Evolutionary conservation across 129 eudicot species (phyloP), one percentile per base, ranked within the genome.

Genomic region (Kitagawia praeruptora): DNA sequence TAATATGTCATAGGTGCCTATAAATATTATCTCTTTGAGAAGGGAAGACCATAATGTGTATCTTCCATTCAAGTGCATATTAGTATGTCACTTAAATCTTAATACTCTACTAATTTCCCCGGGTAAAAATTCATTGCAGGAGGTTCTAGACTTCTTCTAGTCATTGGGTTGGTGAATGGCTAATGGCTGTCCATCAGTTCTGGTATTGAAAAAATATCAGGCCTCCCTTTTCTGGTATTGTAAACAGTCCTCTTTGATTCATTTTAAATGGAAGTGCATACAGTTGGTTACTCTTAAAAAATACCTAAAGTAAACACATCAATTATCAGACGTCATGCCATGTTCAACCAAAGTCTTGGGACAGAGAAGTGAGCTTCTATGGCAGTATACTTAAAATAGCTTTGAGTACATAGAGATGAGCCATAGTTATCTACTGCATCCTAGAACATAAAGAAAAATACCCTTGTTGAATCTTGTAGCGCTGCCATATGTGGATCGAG

Each of bases 391-490:
- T 51, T 19, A 6, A 18, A 3, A 4, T 4, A 51, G 58, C 15
- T 51, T 51, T 16, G 21, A 66, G 71, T 28, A 8, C 0, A 0
- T 23, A n/a, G 13, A 31, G 18, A 19, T 11, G 40, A 66, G 21
- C 38, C 71, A 28, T 5, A 12, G n/a, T 51, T 23, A 66, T 66
- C 2, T 14, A 66, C 40, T 66, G 40, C 71, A 66, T 66, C 71
- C 31, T 28, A 6, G 28, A 56, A 74, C 58, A 74, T 47, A 25
- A 75, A 79, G 75, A 80, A n/a, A 56, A 39, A 64, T 95, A 95
- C 99, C 96, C 99, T 81, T 25, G 99, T 95, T 56, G 96, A 90
- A 90, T 89, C 97, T 79, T 92, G 96, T 76, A 95, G 89, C 79
- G 89, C 97, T 47, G 91, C 87, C 81, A 87, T 81, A 82, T 86